A percentile compares a stretch with the other conserved stretches of the same genome.
These are phyloP conservation scores for Suillus tomentosus DNA, from an alignment of 768 basidiomycete genomes.

Conservation along the genomic window DNA sequence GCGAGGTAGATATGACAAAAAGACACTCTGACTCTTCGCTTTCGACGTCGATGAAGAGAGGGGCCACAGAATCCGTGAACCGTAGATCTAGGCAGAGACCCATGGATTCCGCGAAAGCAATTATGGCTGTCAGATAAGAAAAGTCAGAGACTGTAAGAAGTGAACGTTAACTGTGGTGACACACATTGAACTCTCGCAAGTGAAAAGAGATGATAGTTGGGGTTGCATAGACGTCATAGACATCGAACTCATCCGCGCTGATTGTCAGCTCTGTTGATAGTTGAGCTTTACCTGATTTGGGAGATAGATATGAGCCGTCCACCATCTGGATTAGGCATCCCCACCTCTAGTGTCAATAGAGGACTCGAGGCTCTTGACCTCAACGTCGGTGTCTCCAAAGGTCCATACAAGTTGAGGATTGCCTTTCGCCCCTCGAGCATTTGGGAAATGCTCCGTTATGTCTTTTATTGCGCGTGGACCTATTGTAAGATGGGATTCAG, in stretches of 20 bases:
- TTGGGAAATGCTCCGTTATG: conserved; percentile 80
- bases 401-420: conserved; percentile 84
- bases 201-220: conserved; percentile 79
- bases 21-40: conserved; percentile 64
- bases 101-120: conserved; percentile 76
- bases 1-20: conserved; percentile 81
- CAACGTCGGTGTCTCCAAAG: conserved; percentile 70
- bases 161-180: background rate
- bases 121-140: conserved; percentile 55
- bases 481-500: conserved; percentile 68
- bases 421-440: conserved; percentile 57
- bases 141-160: conserved; percentile 8
- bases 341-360: conserved; percentile 67
- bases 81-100: conserved; percentile 64
- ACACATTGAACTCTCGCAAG: conserved; percentile 81
- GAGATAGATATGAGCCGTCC: conserved; percentile 3
- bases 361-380: conserved; percentile 67
- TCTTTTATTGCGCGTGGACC: conserved; percentile 74
- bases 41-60: conserved; percentile 78
- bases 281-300: conserved; percentile 52
- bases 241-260: conserved; percentile 79
- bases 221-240: conserved; percentile 62
- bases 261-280: conserved; percentile 77
- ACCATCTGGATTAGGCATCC: background rate
- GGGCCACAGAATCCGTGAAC: conserved; percentile 73